phyloP scores from a whole-genome alignment of 202 grass and related monocot genomes.

The Schoenoplectus triqueter region DNA sequence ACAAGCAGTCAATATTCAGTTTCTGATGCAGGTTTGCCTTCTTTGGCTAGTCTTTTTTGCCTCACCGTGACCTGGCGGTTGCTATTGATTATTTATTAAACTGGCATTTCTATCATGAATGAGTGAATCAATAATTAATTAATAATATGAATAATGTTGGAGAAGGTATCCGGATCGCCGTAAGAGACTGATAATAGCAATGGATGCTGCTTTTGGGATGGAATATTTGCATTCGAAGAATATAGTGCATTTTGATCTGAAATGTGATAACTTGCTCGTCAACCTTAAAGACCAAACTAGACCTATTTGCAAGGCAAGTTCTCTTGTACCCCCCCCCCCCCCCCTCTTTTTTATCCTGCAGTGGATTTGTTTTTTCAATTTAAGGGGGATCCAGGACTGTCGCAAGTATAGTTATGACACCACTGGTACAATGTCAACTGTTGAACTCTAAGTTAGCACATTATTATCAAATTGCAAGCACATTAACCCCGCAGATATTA shows the following conservation, averaged over 20 bases:
- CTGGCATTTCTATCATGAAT: background rate
- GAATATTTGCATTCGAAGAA: constrained; percentile 98
- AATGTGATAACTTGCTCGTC: constrained; percentile 93
- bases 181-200: constrained; percentile 86
- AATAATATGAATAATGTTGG: constrained; percentile 32
- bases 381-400: background rate
- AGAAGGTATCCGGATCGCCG: constrained; percentile 82
- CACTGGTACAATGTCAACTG: background rate
- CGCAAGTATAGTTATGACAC: background rate
- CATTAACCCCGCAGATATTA: too few species aligned
- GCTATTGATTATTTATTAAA: background rate
- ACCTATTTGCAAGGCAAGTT: constrained; percentile 85
- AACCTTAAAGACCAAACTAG: constrained; percentile 96
- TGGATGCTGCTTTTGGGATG: constrained; percentile 91
- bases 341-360: background rate
- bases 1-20: background rate
- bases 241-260: constrained; percentile 95
- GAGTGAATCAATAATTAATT: background rate
- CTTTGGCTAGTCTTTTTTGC: background rate
- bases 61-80: background rate
- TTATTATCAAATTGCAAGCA: background rate
- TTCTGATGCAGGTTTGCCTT: background rate
- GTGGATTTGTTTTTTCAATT: background rate
- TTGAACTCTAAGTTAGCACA: background rate
- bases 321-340: background rate